Evolutionary conservation across 1,139 yeast genomes (phyloP).

Genomic region (Saccharomyces hybrid): DNA sequence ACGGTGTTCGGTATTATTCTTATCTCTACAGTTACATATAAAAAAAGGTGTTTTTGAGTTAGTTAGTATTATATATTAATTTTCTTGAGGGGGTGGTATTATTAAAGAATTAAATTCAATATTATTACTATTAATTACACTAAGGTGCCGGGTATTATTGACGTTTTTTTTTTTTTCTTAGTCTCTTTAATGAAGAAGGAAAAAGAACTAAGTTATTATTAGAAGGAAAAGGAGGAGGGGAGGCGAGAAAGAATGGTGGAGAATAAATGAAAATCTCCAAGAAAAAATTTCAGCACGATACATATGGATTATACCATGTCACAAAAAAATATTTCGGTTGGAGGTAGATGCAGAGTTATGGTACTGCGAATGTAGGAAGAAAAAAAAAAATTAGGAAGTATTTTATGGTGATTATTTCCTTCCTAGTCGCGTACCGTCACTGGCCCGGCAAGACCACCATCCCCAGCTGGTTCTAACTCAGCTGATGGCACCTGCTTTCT

Average conservation of each 20-base stretch:
- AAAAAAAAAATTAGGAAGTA: neutral
- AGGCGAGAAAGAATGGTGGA: neutral
- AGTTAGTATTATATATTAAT: conserved; percentile 1
- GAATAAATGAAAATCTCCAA: neutral
- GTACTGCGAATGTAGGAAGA: neutral
- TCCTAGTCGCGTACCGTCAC: neutral
- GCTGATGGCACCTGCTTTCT: neutral
- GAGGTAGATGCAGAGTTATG: neutral
- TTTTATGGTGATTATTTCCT: neutral
- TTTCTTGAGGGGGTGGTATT: neutral
- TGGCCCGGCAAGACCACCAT: neutral
- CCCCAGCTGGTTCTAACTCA: neutral
- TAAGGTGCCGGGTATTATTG: neutral
- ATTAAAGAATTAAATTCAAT: neutral
- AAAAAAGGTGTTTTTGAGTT: neutral
- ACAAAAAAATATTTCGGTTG: neutral
- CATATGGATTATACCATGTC: neutral
- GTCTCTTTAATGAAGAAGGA: neutral
- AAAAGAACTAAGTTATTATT: neutral
- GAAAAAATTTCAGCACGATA: neutral
- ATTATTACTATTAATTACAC: neutral
- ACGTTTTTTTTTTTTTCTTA: neutral
- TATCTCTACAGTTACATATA: neutral
- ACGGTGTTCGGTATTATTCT: neutral
- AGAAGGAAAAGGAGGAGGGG: neutral